Conservation (phyloP, 306 rosid species). For the Canavalia ensiformis region DNA sequence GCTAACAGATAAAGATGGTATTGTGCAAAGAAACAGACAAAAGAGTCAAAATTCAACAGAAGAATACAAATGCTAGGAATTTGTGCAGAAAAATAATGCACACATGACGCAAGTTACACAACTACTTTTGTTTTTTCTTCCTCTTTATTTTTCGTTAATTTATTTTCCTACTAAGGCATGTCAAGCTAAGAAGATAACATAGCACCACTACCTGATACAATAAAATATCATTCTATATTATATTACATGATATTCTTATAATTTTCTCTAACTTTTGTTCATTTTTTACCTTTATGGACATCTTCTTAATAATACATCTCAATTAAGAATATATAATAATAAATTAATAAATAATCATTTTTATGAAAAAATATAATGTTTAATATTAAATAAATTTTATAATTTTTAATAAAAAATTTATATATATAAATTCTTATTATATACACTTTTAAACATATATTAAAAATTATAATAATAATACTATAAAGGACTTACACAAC, state of each 20-base stretch:
- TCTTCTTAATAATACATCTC: no score
- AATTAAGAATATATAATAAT: no score
- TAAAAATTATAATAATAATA: background rate
- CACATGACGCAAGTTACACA: background rate
- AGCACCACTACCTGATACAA: background rate
- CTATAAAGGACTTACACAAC: background rate
- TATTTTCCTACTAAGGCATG: background rate
- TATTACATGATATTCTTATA: no score
- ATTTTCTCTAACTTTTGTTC: no score
- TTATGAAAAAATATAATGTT: no score
- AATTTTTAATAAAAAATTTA: no score
- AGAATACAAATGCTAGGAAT: slow-evolving; percentile 29
- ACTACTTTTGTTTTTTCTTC: slow-evolving; percentile 6
- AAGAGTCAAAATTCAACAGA: slow-evolving; percentile 29
- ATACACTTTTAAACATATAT: no score
- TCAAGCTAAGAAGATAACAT: background rate
- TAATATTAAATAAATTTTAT: no score
- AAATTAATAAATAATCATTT: no score
- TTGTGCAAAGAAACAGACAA: slow-evolving; percentile 29
- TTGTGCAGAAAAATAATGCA: background rate
- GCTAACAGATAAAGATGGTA: slow-evolving; percentile 37
- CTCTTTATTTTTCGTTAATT: background rate
- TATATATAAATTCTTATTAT: no score
- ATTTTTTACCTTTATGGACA: no score
- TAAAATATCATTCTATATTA: no score